Evolutionary conservation across 176 grass and related monocot genomes (phyloP), one percentile per base, ranked within the genome.

Genomic region (Rhynchospora pubera): DNA sequence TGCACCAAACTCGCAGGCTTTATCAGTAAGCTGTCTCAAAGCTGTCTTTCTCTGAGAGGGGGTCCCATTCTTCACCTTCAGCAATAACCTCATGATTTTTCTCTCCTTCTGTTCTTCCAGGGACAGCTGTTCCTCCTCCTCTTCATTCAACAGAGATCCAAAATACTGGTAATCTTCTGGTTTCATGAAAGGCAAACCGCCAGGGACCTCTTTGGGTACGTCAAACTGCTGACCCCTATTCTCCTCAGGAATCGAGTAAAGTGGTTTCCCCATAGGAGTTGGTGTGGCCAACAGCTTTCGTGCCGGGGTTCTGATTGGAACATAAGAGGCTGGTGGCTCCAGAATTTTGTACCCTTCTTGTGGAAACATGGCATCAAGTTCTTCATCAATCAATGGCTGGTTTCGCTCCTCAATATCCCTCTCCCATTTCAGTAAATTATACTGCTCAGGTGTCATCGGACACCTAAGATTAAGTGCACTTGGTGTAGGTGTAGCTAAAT

Each of bases 131-230:
- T 95, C 91, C 79, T 95, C 96, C 64, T 90, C 92, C 0, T 99
- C 96, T 79, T 99, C 96, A 80, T 93, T 95, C 79, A 99, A 63
- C 48, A 99, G 69, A 32, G 92, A 78, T 39, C 86, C 96, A 84
- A 99, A 99, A 85, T 95, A 95, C 53, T 99, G 96, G 86, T 93
- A 99, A 89, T 99, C 96, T 77, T 99, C 96, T 46, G 87, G 96
- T 73, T 99, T 99, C 96, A 99, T 99, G 26, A 89, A 77, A 0
- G 92, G 96, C 78, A 95, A 86, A 55, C 96, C 96, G 57, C 89
- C 89, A 44, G 58, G 60, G 13, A 85, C 56, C 77, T 99, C 92
- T 88, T 95, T 95, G 39, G 92, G 92, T 50, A 99, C 92, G 82
- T 99, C 96, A 89, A 95, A 99, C 8, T 95, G 92, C 53, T 95